Evolutionary conservation across 2,329 filamentous ascomycete genomes (phyloP), one percentile per base, ranked within the genome.

Genomic region (Plenodomus lindquistii): DNA sequence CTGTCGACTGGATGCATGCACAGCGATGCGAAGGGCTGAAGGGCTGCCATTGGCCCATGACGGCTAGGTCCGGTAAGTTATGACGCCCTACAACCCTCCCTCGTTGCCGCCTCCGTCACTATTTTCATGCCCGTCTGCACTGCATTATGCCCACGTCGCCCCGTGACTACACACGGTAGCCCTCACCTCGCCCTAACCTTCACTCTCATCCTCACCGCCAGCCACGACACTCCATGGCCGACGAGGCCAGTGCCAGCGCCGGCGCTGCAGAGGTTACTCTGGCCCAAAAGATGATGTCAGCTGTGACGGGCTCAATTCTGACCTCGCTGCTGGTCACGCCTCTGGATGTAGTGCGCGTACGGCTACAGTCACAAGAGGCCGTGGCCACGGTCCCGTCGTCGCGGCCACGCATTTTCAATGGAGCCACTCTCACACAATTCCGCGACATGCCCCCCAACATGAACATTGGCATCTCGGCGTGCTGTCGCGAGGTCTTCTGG

Each of bases 401-500:
- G 85, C 61, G 75, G 81, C 58, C 44, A 15, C 68, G 57, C 36
- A 46, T 48, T 1, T 65, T 56, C 50, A 57, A 49, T 75, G 59
- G 60, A 22, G 47, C 57, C 2, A 52, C 65, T 10, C 57, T 72
- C n/a, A 63, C 68, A 8, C 68, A 70, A 29, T 83, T 88, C 59
- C 85, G 84, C 54, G 84, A 87, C 56, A 82, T 94, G 40, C 90
- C 91, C 46, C 85, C 88, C 22, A 90, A 93, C 65, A 83, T 97
- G 41, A 90, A 93, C 65, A 83, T 97, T 40, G 94, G 94, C 52
- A 90, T 97, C 45, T 96, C 92, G 15, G 86, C 92, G 34, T 99
- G 94, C 75, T 99, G 94, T 70, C 86, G 94, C 52, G 93, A 99
- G 72, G 93, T 99, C 29, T 99, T 97, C 73, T 99, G 96, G 80